Percentiles rank a stretch among this genome's conserved stretches.
phyloP scores from a whole-genome alignment of 805 yeast genomes.

The Candida methanosorbosa region DNA sequence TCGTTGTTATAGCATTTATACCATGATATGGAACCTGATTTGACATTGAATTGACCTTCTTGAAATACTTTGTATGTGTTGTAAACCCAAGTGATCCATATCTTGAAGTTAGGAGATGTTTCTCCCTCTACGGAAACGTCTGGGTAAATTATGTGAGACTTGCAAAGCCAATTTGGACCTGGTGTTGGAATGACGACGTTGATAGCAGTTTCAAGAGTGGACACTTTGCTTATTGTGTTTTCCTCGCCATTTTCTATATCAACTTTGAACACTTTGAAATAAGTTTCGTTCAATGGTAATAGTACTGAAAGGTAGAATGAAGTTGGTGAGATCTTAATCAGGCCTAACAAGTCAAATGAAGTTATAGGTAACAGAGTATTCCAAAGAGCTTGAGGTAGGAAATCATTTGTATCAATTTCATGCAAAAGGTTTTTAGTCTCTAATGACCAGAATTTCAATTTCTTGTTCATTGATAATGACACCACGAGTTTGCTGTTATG shows the following conservation, averaged over 20 bases:
- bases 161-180: conserved; percentile 16
- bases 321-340: neutral
- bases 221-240: neutral
- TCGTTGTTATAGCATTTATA: conserved; percentile 4
- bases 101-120: conserved; percentile 3
- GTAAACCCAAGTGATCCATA: conserved; percentile 18
- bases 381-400: conserved; percentile 9
- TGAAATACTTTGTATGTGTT: conserved; percentile 14
- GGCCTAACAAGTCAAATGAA: conserved; percentile 4
- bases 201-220: neutral
- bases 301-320: conserved; percentile 12
- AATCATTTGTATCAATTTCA: conserved; percentile 14
- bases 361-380: conserved; percentile 4
- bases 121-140: no score
- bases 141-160: conserved; percentile 10
- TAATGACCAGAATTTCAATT: conserved; percentile 54
- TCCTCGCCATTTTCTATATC: conserved; percentile 3
- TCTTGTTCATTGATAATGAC: conserved; percentile 47
- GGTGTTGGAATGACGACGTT: conserved; percentile 5
- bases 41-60: conserved; percentile 8
- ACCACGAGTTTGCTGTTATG: conserved; percentile 7
- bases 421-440: conserved; percentile 17
- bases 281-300: conserved; percentile 17
- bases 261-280: conserved; percentile 14
- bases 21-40: conserved; percentile 9